Conservation (phyloP, 2,329 filamentous ascomycete species). For the Fusarium veterinarium region DNA sequence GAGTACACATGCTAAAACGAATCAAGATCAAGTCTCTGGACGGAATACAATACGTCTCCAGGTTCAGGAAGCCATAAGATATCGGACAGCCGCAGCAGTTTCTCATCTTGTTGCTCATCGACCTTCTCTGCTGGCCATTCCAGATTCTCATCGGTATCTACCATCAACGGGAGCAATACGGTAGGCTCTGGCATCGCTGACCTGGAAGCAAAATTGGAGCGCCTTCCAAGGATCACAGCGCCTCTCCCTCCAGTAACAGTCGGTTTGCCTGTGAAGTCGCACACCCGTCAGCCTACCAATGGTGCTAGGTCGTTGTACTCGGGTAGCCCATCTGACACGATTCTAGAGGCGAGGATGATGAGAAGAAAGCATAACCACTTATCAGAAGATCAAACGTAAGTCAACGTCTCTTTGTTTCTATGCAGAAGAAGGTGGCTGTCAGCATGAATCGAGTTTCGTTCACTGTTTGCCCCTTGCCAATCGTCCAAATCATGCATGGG, state of each 20-base stretch:
- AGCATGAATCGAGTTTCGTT: neutral
- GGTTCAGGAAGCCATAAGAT: constrained; percentile 43
- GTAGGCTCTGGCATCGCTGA: constrained; percentile 52
- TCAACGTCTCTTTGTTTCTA: neutral
- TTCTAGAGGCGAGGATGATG: constrained; percentile 28
- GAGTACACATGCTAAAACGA: constrained; percentile 15
- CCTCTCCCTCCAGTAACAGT: constrained; percentile 16
- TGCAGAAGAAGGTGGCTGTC: neutral
- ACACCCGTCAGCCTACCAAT: constrained; percentile 6
- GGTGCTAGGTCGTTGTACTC: constrained; percentile 3
- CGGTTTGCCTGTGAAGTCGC: constrained; percentile 18
- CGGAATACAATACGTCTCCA: constrained; percentile 29
- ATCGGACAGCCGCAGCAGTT: constrained; percentile 64
- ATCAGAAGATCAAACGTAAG: constrained; percentile 42
- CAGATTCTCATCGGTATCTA: constrained; percentile 65
- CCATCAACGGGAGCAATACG: constrained; percentile 56
- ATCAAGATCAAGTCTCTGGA: constrained; percentile 39
- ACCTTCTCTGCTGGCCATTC: constrained; percentile 61
- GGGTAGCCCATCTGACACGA: constrained; percentile 27
- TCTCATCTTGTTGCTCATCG: constrained; percentile 62
- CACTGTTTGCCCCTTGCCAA: neutral
- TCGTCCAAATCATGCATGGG: neutral
- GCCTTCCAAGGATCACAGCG: constrained; percentile 39
- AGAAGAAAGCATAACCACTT: constrained; percentile 39
- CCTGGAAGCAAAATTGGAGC: constrained; percentile 52